phyloP scores from a whole-genome alignment of 805 yeast genomes.

The Saturnispora mendoncae region DNA sequence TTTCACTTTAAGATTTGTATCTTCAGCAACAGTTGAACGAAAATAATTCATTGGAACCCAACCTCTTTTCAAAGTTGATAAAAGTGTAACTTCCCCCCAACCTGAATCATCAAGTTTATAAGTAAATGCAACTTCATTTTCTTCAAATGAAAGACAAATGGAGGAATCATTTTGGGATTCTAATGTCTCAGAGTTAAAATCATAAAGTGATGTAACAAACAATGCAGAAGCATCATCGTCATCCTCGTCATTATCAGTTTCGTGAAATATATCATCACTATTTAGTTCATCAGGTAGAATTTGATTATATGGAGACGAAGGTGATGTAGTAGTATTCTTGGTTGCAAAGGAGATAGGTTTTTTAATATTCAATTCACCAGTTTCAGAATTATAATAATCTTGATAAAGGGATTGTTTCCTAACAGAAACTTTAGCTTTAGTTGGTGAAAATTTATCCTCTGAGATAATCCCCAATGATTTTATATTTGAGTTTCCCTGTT shows the following conservation, averaged over 20 bases:
- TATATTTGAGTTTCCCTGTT: conserved; percentile 11
- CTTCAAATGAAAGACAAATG: conserved; percentile 63
- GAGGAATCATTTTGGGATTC: conserved; percentile 60
- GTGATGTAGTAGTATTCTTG: too few relatives aligned
- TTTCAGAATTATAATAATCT: conserved; percentile 12
- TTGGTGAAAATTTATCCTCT: not conserved
- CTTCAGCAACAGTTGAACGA: conserved; percentile 30
- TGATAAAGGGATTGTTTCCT: conserved; percentile 23
- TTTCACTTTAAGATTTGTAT: conserved; percentile 11
- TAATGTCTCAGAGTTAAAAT: conserved; percentile 35
- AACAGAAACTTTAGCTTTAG: conserved; percentile 22
- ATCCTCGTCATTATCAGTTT: conserved; percentile 17
- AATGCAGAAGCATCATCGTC: conserved; percentile 29
- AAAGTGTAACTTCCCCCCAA: conserved; percentile 78
- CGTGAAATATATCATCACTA: not conserved
- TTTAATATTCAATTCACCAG: conserved; percentile 9
- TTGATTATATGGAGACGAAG: too few relatives aligned
- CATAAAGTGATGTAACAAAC: conserved; percentile 30
- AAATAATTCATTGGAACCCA: conserved; percentile 87
- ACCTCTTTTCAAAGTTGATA: conserved; percentile 57
- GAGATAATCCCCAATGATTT: conserved; percentile 7
- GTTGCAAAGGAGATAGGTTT: not conserved
- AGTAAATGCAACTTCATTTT: conserved; percentile 65
- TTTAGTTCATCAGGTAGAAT: not conserved
- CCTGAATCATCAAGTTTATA: conserved; percentile 75